Base-by-base conservation (phyloP, 2,329 filamentous ascomycete species). In the Neurospora sp. region DNA sequence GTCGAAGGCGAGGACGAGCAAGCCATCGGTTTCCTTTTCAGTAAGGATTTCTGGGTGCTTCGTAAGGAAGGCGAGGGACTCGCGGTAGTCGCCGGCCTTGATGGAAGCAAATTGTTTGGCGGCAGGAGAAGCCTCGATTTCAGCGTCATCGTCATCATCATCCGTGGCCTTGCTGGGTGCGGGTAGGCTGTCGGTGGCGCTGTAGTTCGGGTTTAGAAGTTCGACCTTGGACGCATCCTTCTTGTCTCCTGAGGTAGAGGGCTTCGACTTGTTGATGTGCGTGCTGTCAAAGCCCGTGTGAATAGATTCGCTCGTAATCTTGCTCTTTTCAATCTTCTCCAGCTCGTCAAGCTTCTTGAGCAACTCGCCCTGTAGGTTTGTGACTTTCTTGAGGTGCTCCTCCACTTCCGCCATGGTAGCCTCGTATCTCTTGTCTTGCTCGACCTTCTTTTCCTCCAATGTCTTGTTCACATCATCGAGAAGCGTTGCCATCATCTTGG, bases 401-500 rank as follows among this genome's bases (percentile, higher is more conserved):
- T 88, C 86, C 17, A 98, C 87, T 76, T 96, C 95, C 67, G 87
- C 85, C 38, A 96, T 84, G 83, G 96, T 97, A 68, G 87, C 90
- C 67, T 87, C 84, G 78, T 92, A 93, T 68, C 92, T 83, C 74
- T 90, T 87, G 23, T 87, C 84, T 0, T 87, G 85, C 46, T 84
- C 82, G 0, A 87, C 83, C 72, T 90, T 89, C 80, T 91, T 91
- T 78, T 93, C 91, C 70, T 94, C 92, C 42, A 97, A 84, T 68
- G 92, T 89, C 80, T 88, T 85, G 76, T 97, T 97, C 58, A 98
- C 93, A 80, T 97, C 92, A 77, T 99, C 96, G 23, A 98, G 87
- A 76, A 99, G 81, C n/a, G 90, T 89, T n/a, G 92, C 92, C 91
- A 99, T 94, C 96, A 99, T 99, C 84, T 96, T 93, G 46, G 93